A percentile compares a stretch with the other conserved stretches of the same genome.
Evolutionary conservation across 2,329 filamentous ascomycete species (phyloP).

Genomic region (Ophiocordyceps sinensis): DNA sequence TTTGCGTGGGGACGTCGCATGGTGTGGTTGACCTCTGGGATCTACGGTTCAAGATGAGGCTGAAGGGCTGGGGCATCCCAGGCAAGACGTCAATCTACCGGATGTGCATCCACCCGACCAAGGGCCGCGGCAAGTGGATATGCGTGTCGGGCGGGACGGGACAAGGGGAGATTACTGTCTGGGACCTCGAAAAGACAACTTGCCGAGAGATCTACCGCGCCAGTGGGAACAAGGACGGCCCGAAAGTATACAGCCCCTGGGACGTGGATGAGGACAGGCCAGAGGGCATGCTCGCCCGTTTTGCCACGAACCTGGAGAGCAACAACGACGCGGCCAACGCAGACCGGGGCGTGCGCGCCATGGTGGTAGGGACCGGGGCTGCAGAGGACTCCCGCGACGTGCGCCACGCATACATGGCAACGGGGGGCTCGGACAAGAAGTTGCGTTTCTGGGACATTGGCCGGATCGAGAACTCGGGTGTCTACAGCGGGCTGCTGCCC

Average conservation of each 20-base stretch:
- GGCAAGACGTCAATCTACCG: constrained; percentile 69
- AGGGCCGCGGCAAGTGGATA: constrained; percentile 68
- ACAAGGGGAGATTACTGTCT: constrained; percentile 80
- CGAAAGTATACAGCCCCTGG: constrained; percentile 65
- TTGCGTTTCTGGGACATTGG: constrained; percentile 88
- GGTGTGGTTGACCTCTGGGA: constrained; percentile 93
- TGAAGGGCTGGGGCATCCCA: constrained; percentile 79
- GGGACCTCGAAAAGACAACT: constrained; percentile 82
- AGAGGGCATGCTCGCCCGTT: constrained; percentile 75
- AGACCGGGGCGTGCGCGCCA: constrained; percentile 58
- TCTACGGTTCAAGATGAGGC: constrained; percentile 76
- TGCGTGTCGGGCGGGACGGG: constrained; percentile 81
- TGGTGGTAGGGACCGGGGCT: constrained; percentile 61
- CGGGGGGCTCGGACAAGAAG: constrained; percentile 78
- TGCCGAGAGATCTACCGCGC: constrained; percentile 82
- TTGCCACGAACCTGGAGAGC: constrained; percentile 60
- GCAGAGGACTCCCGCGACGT: constrained; percentile 55
- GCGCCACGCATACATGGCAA: constrained; percentile 71
- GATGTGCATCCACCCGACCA: constrained; percentile 63
- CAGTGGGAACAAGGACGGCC: constrained; percentile 43
- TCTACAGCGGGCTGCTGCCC: constrained; percentile 63
- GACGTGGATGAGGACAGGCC: constrained; percentile 81
- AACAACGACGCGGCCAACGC: constrained; percentile 35
- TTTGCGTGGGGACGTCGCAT: constrained; percentile 81
- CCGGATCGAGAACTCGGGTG: constrained; percentile 59